A percentile compares a stretch with the other conserved stretches of the same genome.
These are phyloP conservation scores for Aspergillus ustus DNA, from an alignment of 2,329 filamentous ascomycete genomes.

Conservation along the genomic window DNA sequence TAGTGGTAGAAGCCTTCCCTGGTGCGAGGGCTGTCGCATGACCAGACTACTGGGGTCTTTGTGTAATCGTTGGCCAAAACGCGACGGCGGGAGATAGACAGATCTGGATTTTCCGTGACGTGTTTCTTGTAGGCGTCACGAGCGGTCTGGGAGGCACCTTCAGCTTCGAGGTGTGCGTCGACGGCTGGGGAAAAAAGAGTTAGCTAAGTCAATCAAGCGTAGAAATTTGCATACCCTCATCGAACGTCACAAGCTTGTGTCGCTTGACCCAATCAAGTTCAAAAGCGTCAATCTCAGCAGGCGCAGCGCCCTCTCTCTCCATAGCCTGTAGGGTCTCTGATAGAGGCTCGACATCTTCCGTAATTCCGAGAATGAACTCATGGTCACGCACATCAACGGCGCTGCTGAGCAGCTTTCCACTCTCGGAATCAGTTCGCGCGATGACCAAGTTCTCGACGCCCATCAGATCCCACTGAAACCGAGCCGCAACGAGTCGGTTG, in stretches of 20 bases:
- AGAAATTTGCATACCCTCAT: conserved; percentile 63
- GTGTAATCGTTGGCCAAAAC: conserved; percentile 70
- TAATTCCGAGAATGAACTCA: conserved; percentile 90
- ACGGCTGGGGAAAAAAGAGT: conserved; percentile 59
- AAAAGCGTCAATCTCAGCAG: conserved; percentile 80
- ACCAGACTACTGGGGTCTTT: conserved; percentile 75
- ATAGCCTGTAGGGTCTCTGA: conserved; percentile 89
- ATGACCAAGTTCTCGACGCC: conserved; percentile 93
- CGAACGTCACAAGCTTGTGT: conserved; percentile 85
- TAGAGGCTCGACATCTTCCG: conserved; percentile 77
- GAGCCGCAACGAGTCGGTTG: conserved; percentile 86
- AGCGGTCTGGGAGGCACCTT: conserved; percentile 66
- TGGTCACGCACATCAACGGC: conserved; percentile 94
- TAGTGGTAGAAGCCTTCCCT: conserved; percentile 70
- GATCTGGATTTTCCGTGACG: conserved; percentile 67
- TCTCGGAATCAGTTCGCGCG: conserved; percentile 93
- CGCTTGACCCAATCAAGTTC: conserved; percentile 88
- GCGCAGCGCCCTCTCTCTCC: conserved; percentile 78
- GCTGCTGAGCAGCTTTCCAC: conserved; percentile 84
- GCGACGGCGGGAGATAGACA: conserved; percentile 79
- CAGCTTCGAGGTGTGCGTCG: conserved; percentile 70
- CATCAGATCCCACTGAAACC: conserved; percentile 99
- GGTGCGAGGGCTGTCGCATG: conserved; percentile 89
- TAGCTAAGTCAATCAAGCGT: conserved; percentile 5
- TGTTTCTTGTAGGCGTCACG: conserved; percentile 70